Percentiles rank a stretch among this genome's conserved stretches.
Conservation (phyloP, 148 eudicot genomes). For the Euryodendron excelsum region DNA sequence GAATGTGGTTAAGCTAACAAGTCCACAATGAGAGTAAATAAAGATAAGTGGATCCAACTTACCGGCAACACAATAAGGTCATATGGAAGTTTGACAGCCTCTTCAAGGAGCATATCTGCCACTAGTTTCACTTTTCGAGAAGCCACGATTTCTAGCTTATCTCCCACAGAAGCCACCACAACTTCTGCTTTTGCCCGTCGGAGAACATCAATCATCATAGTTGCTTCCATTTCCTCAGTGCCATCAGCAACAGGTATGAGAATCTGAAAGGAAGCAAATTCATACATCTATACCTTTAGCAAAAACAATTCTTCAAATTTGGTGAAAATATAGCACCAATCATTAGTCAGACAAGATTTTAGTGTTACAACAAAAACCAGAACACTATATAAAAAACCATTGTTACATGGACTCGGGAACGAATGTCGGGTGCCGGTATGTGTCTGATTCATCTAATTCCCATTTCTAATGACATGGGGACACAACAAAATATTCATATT, state of each 20-base stretch:
- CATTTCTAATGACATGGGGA: too few species aligned
- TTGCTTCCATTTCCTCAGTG: slow-evolving; percentile 96
- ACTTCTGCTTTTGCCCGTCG: slow-evolving; percentile 84
- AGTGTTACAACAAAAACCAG: not conserved
- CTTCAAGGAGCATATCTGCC: slow-evolving; percentile 81
- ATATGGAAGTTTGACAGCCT: slow-evolving; percentile 59
- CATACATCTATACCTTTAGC: not conserved
- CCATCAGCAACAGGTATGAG: slow-evolving; percentile 95
- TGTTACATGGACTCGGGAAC: too few species aligned
- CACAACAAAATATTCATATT: too few species aligned
- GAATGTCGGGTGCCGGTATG: too few species aligned
- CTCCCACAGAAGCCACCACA: slow-evolving; percentile 83
- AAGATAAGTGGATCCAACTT: slow-evolving; percentile 20
- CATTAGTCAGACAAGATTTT: not conserved
- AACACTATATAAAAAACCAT: not conserved
- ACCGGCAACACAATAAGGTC: slow-evolving; percentile 96
- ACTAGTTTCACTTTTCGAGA: slow-evolving; percentile 82
- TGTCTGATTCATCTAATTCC: too few species aligned
- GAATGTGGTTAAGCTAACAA: slow-evolving; percentile 5
- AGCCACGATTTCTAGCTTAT: slow-evolving; percentile 69
- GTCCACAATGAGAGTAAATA: not conserved
- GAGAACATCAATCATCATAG: slow-evolving; percentile 80
- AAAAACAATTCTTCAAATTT: not conserved
- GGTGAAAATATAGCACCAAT: not conserved
- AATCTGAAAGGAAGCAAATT: slow-evolving; percentile 43